Evolutionary conservation across 495 filamentous ascomycete genomes (phyloP).

Genomic region (Penicillium subrubescens): DNA sequence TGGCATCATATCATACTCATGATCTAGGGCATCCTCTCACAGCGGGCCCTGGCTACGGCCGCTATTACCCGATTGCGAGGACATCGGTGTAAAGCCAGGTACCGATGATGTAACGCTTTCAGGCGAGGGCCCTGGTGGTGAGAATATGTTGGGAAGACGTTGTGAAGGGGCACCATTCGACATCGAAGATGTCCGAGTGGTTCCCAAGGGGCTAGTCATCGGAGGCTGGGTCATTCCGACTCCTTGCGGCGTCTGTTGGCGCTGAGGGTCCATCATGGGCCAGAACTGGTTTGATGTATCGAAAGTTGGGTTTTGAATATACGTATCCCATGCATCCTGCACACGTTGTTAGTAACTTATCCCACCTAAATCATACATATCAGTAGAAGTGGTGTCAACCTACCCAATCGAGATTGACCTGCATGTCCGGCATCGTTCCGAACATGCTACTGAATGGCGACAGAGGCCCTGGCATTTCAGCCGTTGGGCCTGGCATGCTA

Average conservation of each 20-base stretch:
- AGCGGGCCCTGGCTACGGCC: slow-evolving; percentile 12
- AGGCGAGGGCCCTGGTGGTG: slow-evolving; percentile 19
- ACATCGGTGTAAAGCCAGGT: slow-evolving; percentile 23
- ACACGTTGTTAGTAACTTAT: not conserved
- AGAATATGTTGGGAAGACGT: slow-evolving; percentile 22
- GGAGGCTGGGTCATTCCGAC: slow-evolving; percentile 22
- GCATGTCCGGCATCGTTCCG: slow-evolving; percentile 62
- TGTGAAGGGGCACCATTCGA: slow-evolving; percentile 6
- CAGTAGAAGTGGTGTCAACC: slow-evolving; percentile 24
- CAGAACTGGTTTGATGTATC: slow-evolving; percentile 51
- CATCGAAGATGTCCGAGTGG: slow-evolving; percentile 13
- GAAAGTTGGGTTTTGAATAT: slow-evolving; percentile 53
- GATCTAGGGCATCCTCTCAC: not conserved
- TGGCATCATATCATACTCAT: slow-evolving; percentile 2
- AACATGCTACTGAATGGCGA: slow-evolving; percentile 61
- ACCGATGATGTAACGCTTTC: slow-evolving; percentile 20
- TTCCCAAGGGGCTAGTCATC: slow-evolving; percentile 16
- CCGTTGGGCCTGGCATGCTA: slow-evolving; percentile 32
- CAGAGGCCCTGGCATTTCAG: slow-evolving; percentile 39
- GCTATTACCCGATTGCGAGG: slow-evolving; percentile 3
- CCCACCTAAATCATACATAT: not conserved
- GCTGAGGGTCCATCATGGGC: slow-evolving; percentile 44
- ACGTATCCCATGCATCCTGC: slow-evolving; percentile 60
- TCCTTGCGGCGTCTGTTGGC: slow-evolving; percentile 25
- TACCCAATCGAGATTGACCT: slow-evolving; percentile 79